Base-by-base conservation (phyloP, 768 basidiomycete species). In the Serendipita vermifera region DNA sequence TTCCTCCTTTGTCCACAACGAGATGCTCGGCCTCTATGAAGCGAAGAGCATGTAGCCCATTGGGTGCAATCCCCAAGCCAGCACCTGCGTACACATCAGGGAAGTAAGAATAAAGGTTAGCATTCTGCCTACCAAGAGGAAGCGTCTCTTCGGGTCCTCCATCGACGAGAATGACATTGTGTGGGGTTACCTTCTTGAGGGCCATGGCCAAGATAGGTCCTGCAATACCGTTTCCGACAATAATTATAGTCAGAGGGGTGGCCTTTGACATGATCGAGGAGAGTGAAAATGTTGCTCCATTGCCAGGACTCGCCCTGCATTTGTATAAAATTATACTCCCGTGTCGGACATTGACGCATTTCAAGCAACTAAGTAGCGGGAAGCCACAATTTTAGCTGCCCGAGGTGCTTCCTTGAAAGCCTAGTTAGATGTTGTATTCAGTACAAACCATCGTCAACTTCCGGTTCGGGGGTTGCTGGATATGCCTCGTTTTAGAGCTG, bases 151-250 rank as follows among this genome's bases (percentile, higher is more conserved):
- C 46, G 26, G 46, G 22, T 7, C 46, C 46, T 9, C 46, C 46
- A 27, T 51, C 46, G 24, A 51, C 46, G 7, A 51, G 17, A n/a
- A n/a, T 29, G 20, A 51, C 32, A 7, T 31, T 22, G 32, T 51
- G 17, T 7, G 26, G 22, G 17, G 46, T 51, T 15, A 31, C 68
- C 22, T 62, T 60, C 55, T 69, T 71, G 29, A 74, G 65, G 13
- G 71, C 64, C 24, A 70, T 63, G 1, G 70, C 70, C 38, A 74
- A 67, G 2, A 71, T 67, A 15, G 72, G 70, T 9, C 73, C 73
- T 9, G 70, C 71, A 33, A 73, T 68, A 3, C 72, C 72, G 17
- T 64, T 65, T 20, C 72, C 72, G 6, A 68, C 67, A 43, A 73
- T 64, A 57, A 72, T 68, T 27, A 73, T 67, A 59, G 55, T 41